Evolutionary conservation across 2,329 filamentous ascomycete species (phyloP), one percentile per base, ranked within the genome.

Genomic region (Atkinsonella hypoxylon): DNA sequence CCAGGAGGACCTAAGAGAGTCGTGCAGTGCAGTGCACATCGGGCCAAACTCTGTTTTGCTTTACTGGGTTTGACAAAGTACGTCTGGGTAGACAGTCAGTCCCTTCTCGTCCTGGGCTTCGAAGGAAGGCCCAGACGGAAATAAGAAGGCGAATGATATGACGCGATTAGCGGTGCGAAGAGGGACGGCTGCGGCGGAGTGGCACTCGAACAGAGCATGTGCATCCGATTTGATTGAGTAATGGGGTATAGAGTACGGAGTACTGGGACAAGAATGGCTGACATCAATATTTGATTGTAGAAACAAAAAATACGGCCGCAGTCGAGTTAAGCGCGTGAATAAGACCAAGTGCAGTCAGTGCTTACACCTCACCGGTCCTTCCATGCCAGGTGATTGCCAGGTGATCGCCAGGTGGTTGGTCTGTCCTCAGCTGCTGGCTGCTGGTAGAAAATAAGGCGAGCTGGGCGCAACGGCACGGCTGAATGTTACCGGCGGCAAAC

Each of bases 21-120:
- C 48, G 54, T 52, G 54, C 53, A 56, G 53, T 52, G 48, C 42
- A 49, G 54, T 52, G 54, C 53, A 55, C 51, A 54, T 50, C 42
- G 51, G 53, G 49, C 45, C 36, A 55, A 49, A 52, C 39, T 52
- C 51, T 53, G 51, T 42, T 55, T 45, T 46, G 53, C 51, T 52
- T 53, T 48, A 31, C 39, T 47, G 43, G 47, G 42, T 31, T 17
- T 40, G 32, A 17, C 11, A 12, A 34, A 32, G 30, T 45, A 7
- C 7, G 26, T 7, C 26, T 26, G 26, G 26, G 26, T 26, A 8
- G 26, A 7, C 26, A 26, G 26, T 8, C 26, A 26, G 26, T 47
- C 34, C 47, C 31, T 32, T 22, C 36, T 42, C n/a, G n/a, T n/a
- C 32, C 32, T 45, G 17, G 42, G 12, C 42, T 18, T n/a, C 12